These are phyloP conservation scores for Coniella lustricola DNA, from an alignment of 2,329 filamentous ascomycete species.

Conservation along the genomic window DNA sequence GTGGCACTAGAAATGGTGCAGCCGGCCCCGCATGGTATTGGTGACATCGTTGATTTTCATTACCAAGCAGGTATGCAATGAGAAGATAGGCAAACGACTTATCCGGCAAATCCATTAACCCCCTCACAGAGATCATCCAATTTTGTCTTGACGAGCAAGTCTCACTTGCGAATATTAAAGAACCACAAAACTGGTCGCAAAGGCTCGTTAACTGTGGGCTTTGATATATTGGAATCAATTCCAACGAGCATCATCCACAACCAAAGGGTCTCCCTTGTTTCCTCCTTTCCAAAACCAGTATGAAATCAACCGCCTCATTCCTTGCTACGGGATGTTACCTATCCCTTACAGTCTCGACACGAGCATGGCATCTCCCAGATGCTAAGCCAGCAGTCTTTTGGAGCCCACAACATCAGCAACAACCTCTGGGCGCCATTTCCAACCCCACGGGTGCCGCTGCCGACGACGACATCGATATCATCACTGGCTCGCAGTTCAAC, in stretches of 20 bases:
- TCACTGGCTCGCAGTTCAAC: constrained; percentile 34
- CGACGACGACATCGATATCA: constrained; percentile 32
- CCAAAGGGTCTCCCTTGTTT: too few species aligned
- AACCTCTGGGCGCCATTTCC: constrained; percentile 1
- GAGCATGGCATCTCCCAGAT: constrained; percentile 10
- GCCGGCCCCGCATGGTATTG: too few species aligned
- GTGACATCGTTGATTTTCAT: background rate
- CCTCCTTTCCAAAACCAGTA: background rate
- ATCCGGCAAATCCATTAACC: background rate
- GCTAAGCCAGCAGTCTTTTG: background rate
- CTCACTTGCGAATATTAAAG: too few species aligned
- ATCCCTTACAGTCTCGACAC: background rate
- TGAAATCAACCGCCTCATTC: constrained; percentile 1
- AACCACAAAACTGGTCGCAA: background rate
- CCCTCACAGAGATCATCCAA: too few species aligned
- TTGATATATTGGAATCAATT: too few species aligned
- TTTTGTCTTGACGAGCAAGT: too few species aligned
- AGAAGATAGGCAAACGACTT: too few species aligned
- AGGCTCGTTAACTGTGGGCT: too few species aligned
- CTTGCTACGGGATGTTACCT: background rate
- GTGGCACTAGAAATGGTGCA: too few species aligned
- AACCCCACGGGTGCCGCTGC: background rate
- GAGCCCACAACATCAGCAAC: constrained; percentile 6
- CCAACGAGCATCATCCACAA: too few species aligned
- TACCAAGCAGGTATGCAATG: background rate